Base-by-base conservation (phyloP, 176 grass and related monocot genomes). In the Leersia perrieri region DNA sequence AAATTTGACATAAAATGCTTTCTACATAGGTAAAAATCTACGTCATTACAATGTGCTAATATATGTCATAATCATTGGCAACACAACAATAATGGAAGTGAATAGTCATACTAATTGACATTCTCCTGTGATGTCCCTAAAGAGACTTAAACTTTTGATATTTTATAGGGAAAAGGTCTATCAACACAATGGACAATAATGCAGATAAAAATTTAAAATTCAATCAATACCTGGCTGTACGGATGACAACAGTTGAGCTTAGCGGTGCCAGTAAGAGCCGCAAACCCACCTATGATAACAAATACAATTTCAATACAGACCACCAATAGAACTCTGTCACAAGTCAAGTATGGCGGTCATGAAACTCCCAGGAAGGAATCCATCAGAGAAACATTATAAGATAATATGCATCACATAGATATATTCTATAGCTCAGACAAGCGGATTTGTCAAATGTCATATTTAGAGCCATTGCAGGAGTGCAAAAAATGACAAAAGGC, bases 261-360 rank as follows among this genome's bases (percentile, higher is more conserved):
- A 89, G 36, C 18, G 87, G 87, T 3, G 87, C 87, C 33, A 89
- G 79, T 81, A 89, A 81, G 67, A 89, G 82, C 72, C 65, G 77
- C 68, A 89, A 70, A 81, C 87, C 87, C 16, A 89, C 42, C 82
- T 89, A 18, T 33, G 13, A 74, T 3, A 86, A 41, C 1, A 14
- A 76, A 68, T 70, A 55, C 20, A 66, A 13, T 85, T 41, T 69
- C 47, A 65, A 68, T 55, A 71, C 42, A 58, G 57, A 72, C 2
- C 45, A 67, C 14, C 26, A 11, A 81, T 80, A 76, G 42, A 1
- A n/a, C 63, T n/a, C 11, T 78, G 58, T 73, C 57, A 33, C 57
- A 41, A 72, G 20, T n/a, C 27, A 40, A 72, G 9, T 18, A 64
- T 14, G 11, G 44, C 57, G 34, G 30, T 68, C 30, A 10, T 47